These are phyloP conservation scores for Cryptococcus maquisensis DNA, from an alignment of 1,284 basidiomycete genomes.

Conservation along the genomic window DNA sequence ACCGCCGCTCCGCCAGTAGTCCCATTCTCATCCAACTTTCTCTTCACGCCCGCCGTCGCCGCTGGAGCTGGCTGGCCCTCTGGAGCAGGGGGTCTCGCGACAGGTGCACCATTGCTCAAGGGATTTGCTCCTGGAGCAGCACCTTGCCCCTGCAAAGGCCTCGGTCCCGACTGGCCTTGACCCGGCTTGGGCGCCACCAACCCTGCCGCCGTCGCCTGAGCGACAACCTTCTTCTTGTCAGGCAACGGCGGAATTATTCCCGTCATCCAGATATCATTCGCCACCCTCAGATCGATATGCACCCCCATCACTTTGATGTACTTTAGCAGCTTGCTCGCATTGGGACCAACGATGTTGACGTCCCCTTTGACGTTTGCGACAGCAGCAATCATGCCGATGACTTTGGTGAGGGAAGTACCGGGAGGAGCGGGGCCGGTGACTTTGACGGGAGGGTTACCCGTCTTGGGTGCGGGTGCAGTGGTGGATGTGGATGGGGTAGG, in stretches of 20 bases:
- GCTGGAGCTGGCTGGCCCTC: background rate
- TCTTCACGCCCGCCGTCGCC: conserved; percentile 14
- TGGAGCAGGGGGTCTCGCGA: background rate
- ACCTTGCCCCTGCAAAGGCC: background rate
- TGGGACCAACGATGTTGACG: conserved; percentile 43
- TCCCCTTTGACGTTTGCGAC: conserved; percentile 44
- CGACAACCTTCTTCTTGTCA: conserved; percentile 8
- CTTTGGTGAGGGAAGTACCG: conserved; percentile 40
- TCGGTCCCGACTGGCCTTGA: background rate
- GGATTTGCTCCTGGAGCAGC: background rate
- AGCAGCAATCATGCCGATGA: conserved; percentile 45
- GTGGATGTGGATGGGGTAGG: background rate
- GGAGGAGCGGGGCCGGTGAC: conserved; percentile 39
- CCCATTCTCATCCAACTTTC: conserved; percentile 21
- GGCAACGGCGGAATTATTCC: conserved; percentile 37
- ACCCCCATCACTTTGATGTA: conserved; percentile 45
- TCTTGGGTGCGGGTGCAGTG: background rate
- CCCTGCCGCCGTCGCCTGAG: background rate
- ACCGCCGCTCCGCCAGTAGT: background rate
- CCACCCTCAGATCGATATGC: conserved; percentile 40
- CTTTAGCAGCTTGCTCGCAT: conserved; percentile 37
- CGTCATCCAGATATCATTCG: conserved; percentile 43
- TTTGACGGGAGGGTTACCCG: conserved; percentile 10
- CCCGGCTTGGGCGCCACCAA: background rate
- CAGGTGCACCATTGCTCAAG: background rate